Base-by-base conservation (phyloP, 139 green algal species). In the Chlorella sp. region DNA sequence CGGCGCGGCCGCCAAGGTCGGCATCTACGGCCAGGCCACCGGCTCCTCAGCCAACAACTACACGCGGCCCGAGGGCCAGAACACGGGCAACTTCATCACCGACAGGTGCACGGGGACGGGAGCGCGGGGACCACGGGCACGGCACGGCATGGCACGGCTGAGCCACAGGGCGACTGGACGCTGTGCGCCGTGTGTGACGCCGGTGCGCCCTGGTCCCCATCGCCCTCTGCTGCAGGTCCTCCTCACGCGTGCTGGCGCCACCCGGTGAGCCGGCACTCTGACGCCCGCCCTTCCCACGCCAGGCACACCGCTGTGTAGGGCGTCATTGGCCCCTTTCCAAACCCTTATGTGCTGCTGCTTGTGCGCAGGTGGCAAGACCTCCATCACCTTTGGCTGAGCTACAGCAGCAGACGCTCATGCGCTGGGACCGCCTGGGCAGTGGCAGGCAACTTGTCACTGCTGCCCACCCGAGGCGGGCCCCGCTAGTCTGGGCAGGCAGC, bases 211-310 rank as follows among this genome's bases (percentile, higher is more conserved):
- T n/a, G n/a, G n/a, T n/a, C n/a, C n/a, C n/a, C n/a, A n/a, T n/a
- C n/a, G n/a, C n/a, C n/a, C n/a, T n/a, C n/a, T n/a, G n/a, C n/a
- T n/a, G n/a, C 64, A 71, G 90, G 21, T 84, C 82, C 35, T 88
- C 85, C n/a, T 94, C 86, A 25, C 83, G 91, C 3, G 93, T 97
- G 41, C 83, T 94, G 23, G 89, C 90, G 6, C 89, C 94, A 5
- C 93, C 94, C 19, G 89, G 89, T 86, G 48, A 82, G 36, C 51
- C 15, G 56, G 27, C 51, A 56, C 2, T n/a, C n/a, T n/a, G n/a
- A n/a, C n/a, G n/a, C n/a, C n/a, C n/a, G n/a, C n/a, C n/a, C n/a
- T n/a, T n/a, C n/a, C n/a, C n/a, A n/a, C n/a, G n/a, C n/a, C n/a
- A n/a, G n/a, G n/a, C n/a, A n/a, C n/a, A n/a, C n/a, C n/a, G n/a